phyloP scores from a whole-genome alignment of 352 stramenopile genomes.

The Elongisporangium senticosum region DNA sequence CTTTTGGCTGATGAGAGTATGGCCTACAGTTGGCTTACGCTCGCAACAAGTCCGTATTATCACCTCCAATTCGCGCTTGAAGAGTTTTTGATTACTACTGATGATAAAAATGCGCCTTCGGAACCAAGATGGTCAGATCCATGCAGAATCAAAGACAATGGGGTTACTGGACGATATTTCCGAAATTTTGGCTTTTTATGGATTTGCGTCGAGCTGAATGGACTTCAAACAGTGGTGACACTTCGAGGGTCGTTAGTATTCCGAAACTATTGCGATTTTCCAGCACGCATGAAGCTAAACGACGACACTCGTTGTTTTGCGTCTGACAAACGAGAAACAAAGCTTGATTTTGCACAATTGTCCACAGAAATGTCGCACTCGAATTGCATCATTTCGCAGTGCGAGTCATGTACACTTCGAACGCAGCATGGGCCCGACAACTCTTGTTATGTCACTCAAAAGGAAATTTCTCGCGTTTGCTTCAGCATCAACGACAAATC shows the following conservation, averaged over 20 bases:
- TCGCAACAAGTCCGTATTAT: slow-evolving; percentile 38
- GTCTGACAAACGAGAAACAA: background rate
- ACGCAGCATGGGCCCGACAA: background rate
- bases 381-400: background rate
- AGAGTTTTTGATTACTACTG: slow-evolving; percentile 4
- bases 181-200: slow-evolving; percentile 50
- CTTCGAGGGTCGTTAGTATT: slow-evolving; percentile 42
- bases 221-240: slow-evolving; percentile 51
- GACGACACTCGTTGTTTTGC: slow-evolving; percentile 3
- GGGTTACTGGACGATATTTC: slow-evolving; percentile 55
- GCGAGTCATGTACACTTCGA: background rate
- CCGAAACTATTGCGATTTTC: slow-evolving; percentile 36
- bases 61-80: slow-evolving; percentile 51
- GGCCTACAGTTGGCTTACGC: slow-evolving; percentile 69
- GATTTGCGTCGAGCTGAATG: slow-evolving; percentile 52
- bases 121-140: slow-evolving; percentile 53
- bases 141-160: slow-evolving; percentile 54
- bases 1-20: slow-evolving; percentile 21
- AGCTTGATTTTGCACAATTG: background rate
- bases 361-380: background rate
- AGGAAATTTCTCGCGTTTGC: background rate
- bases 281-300: slow-evolving; percentile 32
- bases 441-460: background rate
- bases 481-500: slow-evolving; percentile 17
- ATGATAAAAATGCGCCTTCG: background rate